phyloP scores from a whole-genome alignment of 176 grass and related monocot species.

The Ensete ventricosum region DNA sequence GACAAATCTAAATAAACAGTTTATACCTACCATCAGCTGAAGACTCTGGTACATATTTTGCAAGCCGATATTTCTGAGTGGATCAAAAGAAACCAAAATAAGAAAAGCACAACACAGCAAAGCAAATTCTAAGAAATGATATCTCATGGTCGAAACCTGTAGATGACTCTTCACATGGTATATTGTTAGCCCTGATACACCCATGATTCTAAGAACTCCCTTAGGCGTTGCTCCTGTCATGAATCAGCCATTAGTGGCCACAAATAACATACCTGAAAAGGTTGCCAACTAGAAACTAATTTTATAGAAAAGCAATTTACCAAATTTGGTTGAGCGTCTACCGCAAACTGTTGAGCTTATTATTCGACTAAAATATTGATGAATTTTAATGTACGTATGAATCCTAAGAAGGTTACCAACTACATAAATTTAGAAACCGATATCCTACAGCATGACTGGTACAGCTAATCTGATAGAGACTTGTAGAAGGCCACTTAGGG shows the following conservation, averaged over 20 bases:
- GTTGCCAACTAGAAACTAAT: neutral
- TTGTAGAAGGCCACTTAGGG: neutral
- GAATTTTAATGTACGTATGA: neutral
- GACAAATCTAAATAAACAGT: neutral
- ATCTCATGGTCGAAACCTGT: slow-evolving; percentile 17
- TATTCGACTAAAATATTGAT: neutral
- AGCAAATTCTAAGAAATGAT: neutral
- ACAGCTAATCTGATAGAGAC: neutral
- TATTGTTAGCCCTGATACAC: slow-evolving; percentile 32
- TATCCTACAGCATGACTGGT: neutral
- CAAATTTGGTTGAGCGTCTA: neutral
- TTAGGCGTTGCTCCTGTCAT: slow-evolving; percentile 39
- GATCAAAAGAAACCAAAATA: neutral
- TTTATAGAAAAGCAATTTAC: neutral
- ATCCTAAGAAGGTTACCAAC: neutral
- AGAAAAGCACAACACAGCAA: neutral
- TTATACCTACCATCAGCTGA: slow-evolving; percentile 32
- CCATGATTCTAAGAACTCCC: slow-evolving; percentile 40
- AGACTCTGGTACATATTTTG: slow-evolving; percentile 36
- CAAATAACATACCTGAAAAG: neutral
- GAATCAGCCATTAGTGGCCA: neutral
- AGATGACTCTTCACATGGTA: slow-evolving; percentile 46
- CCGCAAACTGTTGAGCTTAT: neutral
- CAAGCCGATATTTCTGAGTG: slow-evolving; percentile 33
- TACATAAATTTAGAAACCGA: neutral